Evolutionary conservation across 1,284 basidiomycete species (phyloP), one percentile per base, ranked within the genome.

Genomic region (Sanguinoderma infundibulare): DNA sequence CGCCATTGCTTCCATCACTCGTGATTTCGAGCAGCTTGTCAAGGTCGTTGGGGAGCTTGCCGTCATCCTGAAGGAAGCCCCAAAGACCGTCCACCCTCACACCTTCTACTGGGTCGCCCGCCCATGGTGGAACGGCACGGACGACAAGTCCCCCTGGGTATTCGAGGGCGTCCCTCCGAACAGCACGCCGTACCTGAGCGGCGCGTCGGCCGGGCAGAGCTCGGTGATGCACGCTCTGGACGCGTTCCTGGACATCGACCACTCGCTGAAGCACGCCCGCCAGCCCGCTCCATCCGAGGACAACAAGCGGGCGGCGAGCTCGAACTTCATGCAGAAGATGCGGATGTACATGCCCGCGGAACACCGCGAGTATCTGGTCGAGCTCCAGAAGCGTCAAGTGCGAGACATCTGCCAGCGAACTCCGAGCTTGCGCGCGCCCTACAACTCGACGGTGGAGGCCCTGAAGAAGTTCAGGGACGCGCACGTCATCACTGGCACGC

Each of bases 191-290:
- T 86, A 90, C 70, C 83, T 91, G 57, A 91, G 89, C 30, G 97
- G 98, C 0, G 96, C 98, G 6, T 95, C 92, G 10, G 96, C 95
- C 0, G 97, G 97, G 1, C 97, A 99, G 79, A 95, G 92, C 74
- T 91, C 91, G 47, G 84, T 96, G 60, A 95, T 99, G 80, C 91
- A 92, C 60, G 86, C 89, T 10, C 77, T 91, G 26, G 91, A 93
- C 70, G 86, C 96, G 76, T 91, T 94, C 78, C 81, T 92, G 34
- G 90, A 90, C 65, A 83, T 93, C 63, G 90, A 98, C 76, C 90
- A 95, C 75, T 90, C 91, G 66, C 87, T 95, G 74, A 81, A 86
- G 55, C 82, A 89, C 67, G 82, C 87, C 78, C 79, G 90, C 73
- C 73, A 88, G 80, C 90, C 91, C 74, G 75, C 84, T 62, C 82